Percentiles rank a stretch among this genome's conserved stretches.
Evolutionary conservation across 257 asterid genomes (phyloP).

Genomic region (Capsicum rhomboideum): DNA sequence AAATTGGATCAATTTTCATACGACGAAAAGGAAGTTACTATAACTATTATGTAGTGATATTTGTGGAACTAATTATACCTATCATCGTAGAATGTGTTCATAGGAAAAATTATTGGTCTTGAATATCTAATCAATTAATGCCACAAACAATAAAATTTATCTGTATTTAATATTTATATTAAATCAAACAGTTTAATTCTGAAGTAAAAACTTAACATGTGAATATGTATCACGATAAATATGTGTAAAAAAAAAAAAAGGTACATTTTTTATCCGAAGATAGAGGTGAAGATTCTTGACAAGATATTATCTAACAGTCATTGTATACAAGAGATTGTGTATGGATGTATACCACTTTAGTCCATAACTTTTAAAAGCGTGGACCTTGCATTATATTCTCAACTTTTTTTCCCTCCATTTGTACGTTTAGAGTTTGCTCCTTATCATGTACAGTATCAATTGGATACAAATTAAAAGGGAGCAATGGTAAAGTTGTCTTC

Average conservation of each 20-base stretch:
- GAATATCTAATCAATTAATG: not conserved
- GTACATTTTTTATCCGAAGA: not conserved
- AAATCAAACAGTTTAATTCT: no score
- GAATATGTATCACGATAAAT: no score
- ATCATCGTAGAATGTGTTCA: not conserved
- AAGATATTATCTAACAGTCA: not conserved
- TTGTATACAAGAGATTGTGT: not conserved
- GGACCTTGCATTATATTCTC: constrained; percentile 1
- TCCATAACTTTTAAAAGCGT: not conserved
- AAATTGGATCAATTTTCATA: no score
- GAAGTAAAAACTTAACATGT: no score
- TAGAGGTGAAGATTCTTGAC: not conserved
- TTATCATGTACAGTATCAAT: not conserved
- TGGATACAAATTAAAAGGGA: not conserved
- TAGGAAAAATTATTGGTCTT: not conserved
- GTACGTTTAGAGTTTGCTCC: not conserved
- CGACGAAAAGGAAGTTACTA: not conserved
- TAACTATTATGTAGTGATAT: not conserved
- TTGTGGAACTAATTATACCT: not conserved
- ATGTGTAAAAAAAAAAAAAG: not conserved
- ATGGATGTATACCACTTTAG: not conserved
- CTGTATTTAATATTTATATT: no score
- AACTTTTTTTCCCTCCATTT: not conserved
- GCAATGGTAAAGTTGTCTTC: not conserved
- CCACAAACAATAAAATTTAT: not conserved